These are phyloP conservation scores for Paecilomyces dactylethromorphus DNA, from an alignment of 2,329 filamentous ascomycete species.

Conservation along the genomic window DNA sequence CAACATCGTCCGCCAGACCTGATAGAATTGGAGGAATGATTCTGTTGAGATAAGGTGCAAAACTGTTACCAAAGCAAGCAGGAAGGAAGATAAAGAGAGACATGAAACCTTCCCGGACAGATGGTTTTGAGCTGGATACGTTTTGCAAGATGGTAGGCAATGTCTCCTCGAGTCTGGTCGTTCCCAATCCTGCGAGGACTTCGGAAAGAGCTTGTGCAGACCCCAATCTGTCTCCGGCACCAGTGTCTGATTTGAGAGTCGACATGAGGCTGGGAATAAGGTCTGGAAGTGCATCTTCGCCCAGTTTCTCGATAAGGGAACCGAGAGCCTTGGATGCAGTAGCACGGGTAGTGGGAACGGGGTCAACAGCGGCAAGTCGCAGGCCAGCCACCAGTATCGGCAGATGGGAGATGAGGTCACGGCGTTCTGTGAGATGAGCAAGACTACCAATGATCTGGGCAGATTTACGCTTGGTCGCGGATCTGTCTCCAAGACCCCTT, in stretches of 20 bases:
- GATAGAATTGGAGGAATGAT: constrained; percentile 94
- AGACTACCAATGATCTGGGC: constrained; percentile 97
- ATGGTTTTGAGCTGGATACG: constrained; percentile 80
- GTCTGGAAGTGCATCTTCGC: constrained; percentile 92
- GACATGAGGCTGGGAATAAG: constrained; percentile 97
- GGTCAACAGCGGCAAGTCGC: constrained; percentile 83
- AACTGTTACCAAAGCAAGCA: constrained; percentile 98
- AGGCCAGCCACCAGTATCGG: constrained; percentile 88
- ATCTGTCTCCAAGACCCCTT: constrained; percentile 82
- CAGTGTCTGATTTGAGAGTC: constrained; percentile 93
- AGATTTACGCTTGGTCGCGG: constrained; percentile 91
- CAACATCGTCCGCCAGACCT: constrained; percentile 90
- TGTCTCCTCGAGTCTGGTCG: constrained; percentile 86
- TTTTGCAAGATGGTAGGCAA: constrained; percentile 95
- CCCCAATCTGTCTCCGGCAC: constrained; percentile 89
- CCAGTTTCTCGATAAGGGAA: constrained; percentile 95
- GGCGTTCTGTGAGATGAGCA: constrained; percentile 92
- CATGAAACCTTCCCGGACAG: constrained; percentile 98
- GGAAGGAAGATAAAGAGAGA: constrained; percentile 98
- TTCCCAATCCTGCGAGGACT: constrained; percentile 90
- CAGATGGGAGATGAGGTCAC: constrained; percentile 83
- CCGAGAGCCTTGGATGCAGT: constrained; percentile 94
- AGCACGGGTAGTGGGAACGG: constrained; percentile 90
- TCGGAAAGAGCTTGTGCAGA: constrained; percentile 95
- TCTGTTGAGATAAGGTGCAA: constrained; percentile 87